Evolutionary conservation across 805 yeast genomes (phyloP), one percentile per base, ranked within the genome.

Genomic region (Nakazawaea sp.): DNA sequence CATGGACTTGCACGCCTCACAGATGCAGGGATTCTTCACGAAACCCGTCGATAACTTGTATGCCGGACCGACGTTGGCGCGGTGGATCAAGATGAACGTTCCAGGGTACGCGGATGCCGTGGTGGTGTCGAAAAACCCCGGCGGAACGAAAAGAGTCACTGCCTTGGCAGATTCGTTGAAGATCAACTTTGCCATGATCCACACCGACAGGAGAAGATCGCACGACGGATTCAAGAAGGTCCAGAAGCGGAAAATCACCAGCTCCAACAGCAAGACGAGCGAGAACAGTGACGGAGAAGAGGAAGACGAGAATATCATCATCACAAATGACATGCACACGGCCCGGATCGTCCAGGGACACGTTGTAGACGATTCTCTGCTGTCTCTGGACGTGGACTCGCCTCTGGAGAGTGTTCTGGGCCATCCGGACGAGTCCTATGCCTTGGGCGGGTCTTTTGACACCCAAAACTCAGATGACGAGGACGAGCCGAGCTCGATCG

Each of bases 11-110:
- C 84, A 78, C 51, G 98, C 99, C 19, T 80, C 96, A 25, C 99
- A 92, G 63, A 92, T 92, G 98, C 98, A 92, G 66, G 99, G 99
- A 11, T 92, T 92, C 56, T 92, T 92, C 67, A 75, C 94, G 24
- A 89, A 88, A 51, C 98, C 99, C 0, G 98, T 92, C 19, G 99
- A 92, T 60, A 92, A 92, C 59, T 66, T 92, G 43, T 88, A 87
- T 53, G 97, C 97, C 19, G 96, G 95, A 2, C 98, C 98, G 33
- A 85, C 96, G 28, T 71, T 92, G 48, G 97, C 96, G 20, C 75
- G 85, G 50, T 92, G 98, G 98, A 90, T 92, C 51, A 78, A 83
- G 50, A 92, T 83, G 58, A 83, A 92, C 52, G 81, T 92, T 33
- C 78, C 80, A 26, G 87, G 90, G 54, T 87, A 85, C 68, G 69